phyloP scores from a whole-genome alignment of 2,329 filamentous ascomycete genomes.

The Cadophora malorum region DNA sequence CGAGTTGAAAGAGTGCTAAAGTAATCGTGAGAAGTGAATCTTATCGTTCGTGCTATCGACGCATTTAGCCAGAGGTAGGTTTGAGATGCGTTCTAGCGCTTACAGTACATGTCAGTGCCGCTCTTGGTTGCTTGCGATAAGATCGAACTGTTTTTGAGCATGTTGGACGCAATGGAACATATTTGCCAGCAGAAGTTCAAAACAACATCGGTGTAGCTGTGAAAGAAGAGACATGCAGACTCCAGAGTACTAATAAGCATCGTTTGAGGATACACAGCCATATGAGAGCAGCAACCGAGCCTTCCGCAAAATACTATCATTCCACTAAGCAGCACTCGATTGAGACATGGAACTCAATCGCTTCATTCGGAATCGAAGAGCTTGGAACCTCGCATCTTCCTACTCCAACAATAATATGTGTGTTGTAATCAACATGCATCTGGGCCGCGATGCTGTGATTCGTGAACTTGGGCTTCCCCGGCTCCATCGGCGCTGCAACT shows the following conservation, averaged over 20 bases:
- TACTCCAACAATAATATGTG: background rate
- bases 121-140: background rate
- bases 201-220: background rate
- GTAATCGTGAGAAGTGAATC: background rate
- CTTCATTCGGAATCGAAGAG: background rate
- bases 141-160: background rate
- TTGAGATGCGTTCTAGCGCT: background rate
- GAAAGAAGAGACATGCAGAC: background rate
- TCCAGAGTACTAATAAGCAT: background rate
- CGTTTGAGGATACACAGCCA: background rate
- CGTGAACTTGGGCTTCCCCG: background rate
- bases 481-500: background rate
- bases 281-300: background rate
- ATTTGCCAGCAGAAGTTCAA: no score
- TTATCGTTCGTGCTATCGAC: background rate
- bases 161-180: background rate
- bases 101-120: background rate
- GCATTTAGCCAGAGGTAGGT: background rate
- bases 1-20: background rate
- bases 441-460: background rate
- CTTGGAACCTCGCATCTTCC: background rate
- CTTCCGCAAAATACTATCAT: background rate
- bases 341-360: background rate
- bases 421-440: slow-evolving; percentile 8
- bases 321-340: background rate